phyloP scores from a whole-genome alignment of 345 rosid species.

The Laguncularia racemosa region DNA sequence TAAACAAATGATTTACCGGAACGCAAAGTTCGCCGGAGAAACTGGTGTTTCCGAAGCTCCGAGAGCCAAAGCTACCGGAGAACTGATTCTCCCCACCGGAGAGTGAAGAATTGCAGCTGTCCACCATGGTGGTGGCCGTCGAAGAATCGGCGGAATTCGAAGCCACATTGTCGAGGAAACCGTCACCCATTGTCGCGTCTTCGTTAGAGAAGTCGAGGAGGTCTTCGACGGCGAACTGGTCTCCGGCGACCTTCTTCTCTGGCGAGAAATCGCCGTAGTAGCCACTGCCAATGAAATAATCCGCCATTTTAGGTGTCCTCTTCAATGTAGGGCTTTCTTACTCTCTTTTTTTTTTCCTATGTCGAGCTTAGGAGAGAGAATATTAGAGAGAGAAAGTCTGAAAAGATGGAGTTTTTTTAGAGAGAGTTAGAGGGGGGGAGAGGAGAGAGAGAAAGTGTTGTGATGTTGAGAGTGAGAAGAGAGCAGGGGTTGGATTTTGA shows the following conservation, averaged over 20 bases:
- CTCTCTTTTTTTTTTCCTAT: too few relatives aligned
- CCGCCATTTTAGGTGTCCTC: constrained; percentile 36
- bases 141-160: constrained; percentile 38
- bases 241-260: constrained; percentile 30
- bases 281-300: constrained; percentile 21
- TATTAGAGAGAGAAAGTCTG: neutral
- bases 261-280: constrained; percentile 26
- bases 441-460: constrained; percentile 9
- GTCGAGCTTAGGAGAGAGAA: neutral
- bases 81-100: constrained; percentile 27
- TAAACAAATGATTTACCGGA: constrained; percentile 33
- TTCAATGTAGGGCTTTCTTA: neutral
- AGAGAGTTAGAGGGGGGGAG: neutral
- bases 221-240: constrained; percentile 54
- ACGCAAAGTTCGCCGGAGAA: constrained; percentile 55
- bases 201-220: constrained; percentile 65
- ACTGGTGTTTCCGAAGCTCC: constrained; percentile 32
- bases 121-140: constrained; percentile 25
- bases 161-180: constrained; percentile 30
- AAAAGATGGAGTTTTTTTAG: neutral
- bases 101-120: constrained; percentile 39
- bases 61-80: constrained; percentile 16
- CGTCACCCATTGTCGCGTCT: constrained; percentile 29
- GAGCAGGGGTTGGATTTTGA: constrained; percentile 33
- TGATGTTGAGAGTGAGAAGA: constrained; percentile 6